phyloP scores from a whole-genome alignment of 1,284 basidiomycete species.

The Cutaneotrichosporon sp. region DNA sequence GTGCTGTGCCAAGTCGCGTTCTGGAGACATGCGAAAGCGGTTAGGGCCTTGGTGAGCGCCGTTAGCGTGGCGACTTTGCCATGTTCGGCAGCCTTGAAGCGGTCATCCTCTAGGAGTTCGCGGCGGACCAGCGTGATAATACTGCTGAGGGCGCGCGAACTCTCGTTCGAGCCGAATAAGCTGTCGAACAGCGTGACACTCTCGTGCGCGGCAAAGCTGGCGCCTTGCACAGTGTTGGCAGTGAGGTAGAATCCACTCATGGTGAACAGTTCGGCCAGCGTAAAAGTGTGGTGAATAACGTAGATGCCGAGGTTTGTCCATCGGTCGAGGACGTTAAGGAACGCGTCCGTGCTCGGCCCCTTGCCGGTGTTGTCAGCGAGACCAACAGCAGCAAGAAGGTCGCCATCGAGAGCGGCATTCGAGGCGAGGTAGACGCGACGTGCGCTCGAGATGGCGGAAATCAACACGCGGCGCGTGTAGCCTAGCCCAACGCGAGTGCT shows the following conservation, averaged over 20 bases:
- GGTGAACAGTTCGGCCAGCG: slow-evolving; percentile 57
- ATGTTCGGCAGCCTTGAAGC: slow-evolving; percentile 44
- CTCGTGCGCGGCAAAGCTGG: slow-evolving; percentile 55
- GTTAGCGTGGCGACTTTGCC: slow-evolving; percentile 47
- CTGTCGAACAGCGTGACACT: slow-evolving; percentile 57
- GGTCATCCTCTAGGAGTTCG: slow-evolving; percentile 53
- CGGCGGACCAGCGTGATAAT: slow-evolving; percentile 56
- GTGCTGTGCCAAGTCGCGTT: slow-evolving; percentile 55
- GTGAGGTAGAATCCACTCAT: slow-evolving; percentile 58
- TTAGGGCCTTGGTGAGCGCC: slow-evolving; percentile 57
- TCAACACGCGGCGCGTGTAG: slow-evolving; percentile 50
- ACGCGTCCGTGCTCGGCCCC: slow-evolving; percentile 36
- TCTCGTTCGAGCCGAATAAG: slow-evolving; percentile 58
- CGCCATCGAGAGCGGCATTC: slow-evolving; percentile 32
- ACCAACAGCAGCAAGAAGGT: slow-evolving; percentile 18
- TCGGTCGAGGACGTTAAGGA: slow-evolving; percentile 55
- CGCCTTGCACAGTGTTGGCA: slow-evolving; percentile 45
- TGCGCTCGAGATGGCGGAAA: slow-evolving; percentile 53
- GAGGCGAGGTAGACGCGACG: slow-evolving; percentile 48
- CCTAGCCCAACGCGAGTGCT: slow-evolving; percentile 46
- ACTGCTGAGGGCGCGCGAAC: slow-evolving; percentile 54
- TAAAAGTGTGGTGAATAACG: slow-evolving; percentile 57
- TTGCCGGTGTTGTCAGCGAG: slow-evolving; percentile 7
- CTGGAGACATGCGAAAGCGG: slow-evolving; percentile 58
- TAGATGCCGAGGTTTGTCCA: slow-evolving; percentile 60